Base-by-base conservation (phyloP, 371 early-diverging fungal species). In the Syncephalastrum racemosum region DNA sequence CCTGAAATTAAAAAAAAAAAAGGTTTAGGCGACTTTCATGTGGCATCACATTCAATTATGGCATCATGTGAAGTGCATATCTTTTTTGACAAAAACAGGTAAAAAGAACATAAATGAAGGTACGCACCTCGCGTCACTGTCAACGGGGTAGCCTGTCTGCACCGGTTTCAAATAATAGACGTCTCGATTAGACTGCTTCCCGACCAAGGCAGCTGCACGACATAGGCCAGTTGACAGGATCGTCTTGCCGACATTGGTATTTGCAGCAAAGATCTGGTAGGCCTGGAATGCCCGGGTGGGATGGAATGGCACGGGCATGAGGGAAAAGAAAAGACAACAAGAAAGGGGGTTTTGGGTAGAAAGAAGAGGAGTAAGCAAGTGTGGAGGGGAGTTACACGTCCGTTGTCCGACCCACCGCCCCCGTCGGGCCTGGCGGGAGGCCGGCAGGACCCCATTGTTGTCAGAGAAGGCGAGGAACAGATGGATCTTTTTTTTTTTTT, bases 231-330 rank as follows among this genome's bases (percentile, higher is more conserved):
- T 79, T 8, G 90, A 85, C 53, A 88, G 72, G 24, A 93, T 74
- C 1, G 93, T 93, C 76, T 93, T 93, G 39, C 93, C 93, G 36
- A 91, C 86, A 66, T 90, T 85, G 3, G 93, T 93, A 65, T 93
- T 93, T 44, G 91, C 88, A 2, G 89, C 82, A 71, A 90, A 90
- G 54, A 90, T 74, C 58, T 86, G 85, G 66, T 84, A 84, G 13
- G 84, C 81, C 62, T 86, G 85, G 66, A 86, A 84, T 47, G 84
- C 75, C 55, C 83, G 62, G 14, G 83, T 77, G 3, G 83, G 82
- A 19, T 69, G 62, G 49, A 69, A 71, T 46, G 71, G 60, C 23
- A 70, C 50, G n/a, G 76, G 72, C 80, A 79, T 79, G 25, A 22
- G 47, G 31, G 12, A 31, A 10, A 8, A 8, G 12, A 31, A 8